Conservation (phyloP, 2,329 filamentous ascomycete genomes). For the Aspergillus unguis region DNA sequence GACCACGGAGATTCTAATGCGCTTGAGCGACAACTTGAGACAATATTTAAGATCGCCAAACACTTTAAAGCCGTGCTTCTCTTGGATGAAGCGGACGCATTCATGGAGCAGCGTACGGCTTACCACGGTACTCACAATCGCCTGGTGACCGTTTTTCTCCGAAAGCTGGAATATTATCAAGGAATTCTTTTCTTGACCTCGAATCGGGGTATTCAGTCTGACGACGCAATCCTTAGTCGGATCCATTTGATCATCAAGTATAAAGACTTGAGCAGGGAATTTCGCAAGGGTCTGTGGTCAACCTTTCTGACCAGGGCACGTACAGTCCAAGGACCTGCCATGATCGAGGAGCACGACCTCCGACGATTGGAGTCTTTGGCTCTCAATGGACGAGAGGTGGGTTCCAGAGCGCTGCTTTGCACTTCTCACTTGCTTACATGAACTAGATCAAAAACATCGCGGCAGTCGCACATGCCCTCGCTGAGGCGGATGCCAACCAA, state of each 20-base stretch:
- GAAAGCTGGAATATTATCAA: background rate
- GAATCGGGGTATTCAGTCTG: background rate
- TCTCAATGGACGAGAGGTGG: too few species aligned
- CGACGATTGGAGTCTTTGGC: too few species aligned
- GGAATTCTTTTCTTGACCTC: conserved; percentile 2
- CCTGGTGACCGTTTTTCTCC: conserved; percentile 2
- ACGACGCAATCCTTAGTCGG: background rate
- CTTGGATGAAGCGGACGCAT: background rate
- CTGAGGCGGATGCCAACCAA: too few species aligned
- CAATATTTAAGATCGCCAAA: background rate
- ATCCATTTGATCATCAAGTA: conserved; percentile 3
- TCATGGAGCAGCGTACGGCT: background rate
- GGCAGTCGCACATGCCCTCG: too few species aligned
- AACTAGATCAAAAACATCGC: too few species aligned
- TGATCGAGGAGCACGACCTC: too few species aligned
- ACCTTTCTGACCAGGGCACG: too few species aligned
- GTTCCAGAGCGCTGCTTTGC: too few species aligned
- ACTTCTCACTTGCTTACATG: too few species aligned
- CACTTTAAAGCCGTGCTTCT: background rate
- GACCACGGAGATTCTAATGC: background rate
- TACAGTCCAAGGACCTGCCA: too few species aligned
- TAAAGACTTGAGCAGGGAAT: background rate
- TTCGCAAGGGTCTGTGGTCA: too few species aligned
- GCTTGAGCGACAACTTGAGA: background rate
- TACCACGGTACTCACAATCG: background rate